Conservation (phyloP, 371 early-diverging fungal genomes). For the Funneliformis caledonium region DNA sequence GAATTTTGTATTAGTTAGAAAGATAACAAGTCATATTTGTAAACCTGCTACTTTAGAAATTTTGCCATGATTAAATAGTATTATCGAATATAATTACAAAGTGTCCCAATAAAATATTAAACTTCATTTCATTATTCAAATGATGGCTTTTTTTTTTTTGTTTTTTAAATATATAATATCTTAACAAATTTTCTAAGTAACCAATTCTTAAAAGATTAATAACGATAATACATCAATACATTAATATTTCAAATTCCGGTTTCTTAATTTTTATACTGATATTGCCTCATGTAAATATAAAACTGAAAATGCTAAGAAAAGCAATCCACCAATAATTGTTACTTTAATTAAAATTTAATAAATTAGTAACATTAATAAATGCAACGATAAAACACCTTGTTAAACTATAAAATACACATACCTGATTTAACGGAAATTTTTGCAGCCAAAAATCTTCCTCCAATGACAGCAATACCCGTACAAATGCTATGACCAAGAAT, state of each 20-base stretch:
- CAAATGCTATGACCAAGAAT: slow-evolving; percentile 90
- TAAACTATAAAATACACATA: slow-evolving; percentile 45
- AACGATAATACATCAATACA: too few species aligned
- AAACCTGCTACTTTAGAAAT: slow-evolving; percentile 57
- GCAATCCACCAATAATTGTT: slow-evolving; percentile 79
- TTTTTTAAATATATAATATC: too few species aligned
- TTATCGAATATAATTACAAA: too few species aligned
- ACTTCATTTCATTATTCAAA: too few species aligned
- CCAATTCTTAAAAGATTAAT: too few species aligned
- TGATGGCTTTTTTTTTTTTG: too few species aligned
- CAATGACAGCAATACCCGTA: slow-evolving; percentile 90
- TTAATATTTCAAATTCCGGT: too few species aligned
- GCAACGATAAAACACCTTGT: not conserved
- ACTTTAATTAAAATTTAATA: slow-evolving; percentile 55
- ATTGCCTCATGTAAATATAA: slow-evolving; percentile 64
- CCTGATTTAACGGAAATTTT: slow-evolving; percentile 92
- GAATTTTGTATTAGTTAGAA: slow-evolving; percentile 60
- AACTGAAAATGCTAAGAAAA: slow-evolving; percentile 86
- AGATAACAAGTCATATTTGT: slow-evolving; percentile 52
- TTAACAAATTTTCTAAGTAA: too few species aligned
- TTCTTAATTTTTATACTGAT: slow-evolving; percentile 43
- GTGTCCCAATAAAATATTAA: too few species aligned
- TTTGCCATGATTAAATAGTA: slow-evolving; percentile 27
- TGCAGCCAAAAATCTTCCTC: slow-evolving; percentile 89
- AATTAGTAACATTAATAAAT: slow-evolving; percentile 14